phyloP scores from a whole-genome alignment of 257 asterid species.

The Ehretia macrophylla region DNA sequence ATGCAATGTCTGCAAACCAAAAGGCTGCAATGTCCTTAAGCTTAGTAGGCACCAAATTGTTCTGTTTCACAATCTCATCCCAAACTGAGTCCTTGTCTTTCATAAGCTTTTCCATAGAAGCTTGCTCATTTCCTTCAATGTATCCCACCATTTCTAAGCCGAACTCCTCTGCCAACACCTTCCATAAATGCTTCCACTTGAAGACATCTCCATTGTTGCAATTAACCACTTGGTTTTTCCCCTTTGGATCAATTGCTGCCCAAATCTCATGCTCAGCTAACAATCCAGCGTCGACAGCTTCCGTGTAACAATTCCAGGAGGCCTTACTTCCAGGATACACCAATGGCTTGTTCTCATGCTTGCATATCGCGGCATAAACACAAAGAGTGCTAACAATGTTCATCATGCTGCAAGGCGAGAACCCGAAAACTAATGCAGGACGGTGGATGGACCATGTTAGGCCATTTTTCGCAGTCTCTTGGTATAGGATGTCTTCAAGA shows the following conservation, averaged over 20 bases:
- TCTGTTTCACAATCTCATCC: slow-evolving; percentile 34
- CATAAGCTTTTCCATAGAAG: slow-evolving; percentile 28
- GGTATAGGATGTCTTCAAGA: slow-evolving; percentile 28
- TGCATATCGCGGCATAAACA: slow-evolving; percentile 29
- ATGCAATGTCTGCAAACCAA: slow-evolving; percentile 31
- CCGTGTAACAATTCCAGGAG: slow-evolving; percentile 23
- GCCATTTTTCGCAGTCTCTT: slow-evolving; percentile 17
- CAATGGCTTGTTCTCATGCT: slow-evolving; percentile 24
- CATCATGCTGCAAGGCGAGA: slow-evolving; percentile 33
- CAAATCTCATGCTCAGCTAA: slow-evolving; percentile 35
- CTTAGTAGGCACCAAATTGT: slow-evolving; percentile 23
- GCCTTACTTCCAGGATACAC: slow-evolving; percentile 25
- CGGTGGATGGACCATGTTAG: slow-evolving; percentile 33
- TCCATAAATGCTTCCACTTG: slow-evolving; percentile 37
- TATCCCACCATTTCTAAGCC: slow-evolving; percentile 23
- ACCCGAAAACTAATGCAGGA: slow-evolving; percentile 28
- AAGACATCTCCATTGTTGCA: slow-evolving; percentile 34
- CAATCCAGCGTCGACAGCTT: slow-evolving; percentile 31
- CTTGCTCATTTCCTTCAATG: slow-evolving; percentile 18
- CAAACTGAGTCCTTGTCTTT: slow-evolving; percentile 27
- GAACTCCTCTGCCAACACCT: slow-evolving; percentile 27
- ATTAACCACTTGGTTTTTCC: slow-evolving; percentile 28
- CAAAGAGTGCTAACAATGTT: slow-evolving; percentile 24
- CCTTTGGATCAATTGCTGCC: slow-evolving; percentile 36
- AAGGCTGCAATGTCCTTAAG: slow-evolving; percentile 28